A percentile compares a stretch with the other conserved stretches of the same genome.
Conservation (phyloP, 345 rosid species). For the Melaleuca alternifolia region DNA sequence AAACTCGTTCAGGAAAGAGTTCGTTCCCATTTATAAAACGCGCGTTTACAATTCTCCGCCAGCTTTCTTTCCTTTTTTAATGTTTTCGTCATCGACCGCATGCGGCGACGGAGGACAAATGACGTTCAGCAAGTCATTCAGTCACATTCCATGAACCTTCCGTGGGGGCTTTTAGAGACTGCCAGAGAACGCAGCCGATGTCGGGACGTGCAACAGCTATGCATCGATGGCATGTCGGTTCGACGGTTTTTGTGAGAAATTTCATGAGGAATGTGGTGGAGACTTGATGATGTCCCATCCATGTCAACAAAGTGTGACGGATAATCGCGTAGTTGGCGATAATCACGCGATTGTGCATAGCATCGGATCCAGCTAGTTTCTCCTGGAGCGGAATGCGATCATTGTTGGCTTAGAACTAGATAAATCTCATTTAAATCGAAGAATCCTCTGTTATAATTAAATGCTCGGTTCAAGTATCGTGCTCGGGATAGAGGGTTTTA, state of each 20-base stretch:
- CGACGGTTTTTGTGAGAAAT: background rate
- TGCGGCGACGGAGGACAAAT: background rate
- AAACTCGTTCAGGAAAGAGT: background rate
- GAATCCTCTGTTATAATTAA: background rate
- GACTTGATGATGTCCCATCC: background rate
- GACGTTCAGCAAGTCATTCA: background rate
- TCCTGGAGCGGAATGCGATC: background rate
- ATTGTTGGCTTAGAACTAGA: background rate
- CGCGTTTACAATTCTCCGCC: too few relatives aligned
- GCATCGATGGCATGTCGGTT: background rate
- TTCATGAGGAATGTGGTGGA: background rate
- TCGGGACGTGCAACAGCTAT: background rate
- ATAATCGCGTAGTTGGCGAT: background rate
- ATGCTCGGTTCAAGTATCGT: background rate
- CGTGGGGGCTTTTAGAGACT: background rate
- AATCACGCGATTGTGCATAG: background rate
- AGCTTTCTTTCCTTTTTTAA: too few relatives aligned
- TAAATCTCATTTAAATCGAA: background rate
- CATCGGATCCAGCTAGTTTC: background rate
- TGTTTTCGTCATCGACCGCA: background rate
- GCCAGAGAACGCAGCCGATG: background rate
- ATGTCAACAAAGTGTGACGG: background rate
- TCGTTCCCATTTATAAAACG: too few relatives aligned
- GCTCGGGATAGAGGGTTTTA: background rate
- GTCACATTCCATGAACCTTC: background rate